Evolutionary conservation across 2,329 filamentous ascomycete genomes (phyloP), one percentile per base, ranked within the genome.

Genomic region (Gaeumannomyces sp.): DNA sequence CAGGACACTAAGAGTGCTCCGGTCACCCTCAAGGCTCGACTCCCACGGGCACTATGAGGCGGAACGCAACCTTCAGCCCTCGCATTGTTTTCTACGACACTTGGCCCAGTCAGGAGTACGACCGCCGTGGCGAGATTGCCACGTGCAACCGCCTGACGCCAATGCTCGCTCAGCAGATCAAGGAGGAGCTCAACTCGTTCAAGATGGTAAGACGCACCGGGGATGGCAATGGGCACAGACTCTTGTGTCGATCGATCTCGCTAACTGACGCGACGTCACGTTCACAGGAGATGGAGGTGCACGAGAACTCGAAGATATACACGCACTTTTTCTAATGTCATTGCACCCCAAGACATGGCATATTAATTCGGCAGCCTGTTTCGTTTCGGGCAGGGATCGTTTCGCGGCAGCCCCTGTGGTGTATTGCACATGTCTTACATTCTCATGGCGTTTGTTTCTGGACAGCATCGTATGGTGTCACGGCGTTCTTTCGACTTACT

Each of bases 181-280:
- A 98, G 80, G 95, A 99, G 80, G 95, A 99, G 80, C 86, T 99
- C 71, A 99, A 99, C 80, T 96, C 89, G 71, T 99, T 99, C 84
- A 99, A 99, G 78, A 99, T 99, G 95, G 92, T 95, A 81, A 67
- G 88, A 78, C 27, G 2, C 22, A n/a, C n/a, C 16, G 38, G n/a
- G 10, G 4, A 19, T 38, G 25, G 19, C 29, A 45, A 27, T 27
- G n/a, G 10, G 19, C 25, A 4, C 4, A 25, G 50, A 2, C 38
- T 29, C 8, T 27, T 16, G 14, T 11, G 10, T 28, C 11, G 56
- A 57, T 25, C 16, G 25, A 53, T 22, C 73, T 75, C 60, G 60
- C 71, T 68, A 31, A 61, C n/a, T 4, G 25, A 5, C 59, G n/a
- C 45, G 7, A 10, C n/a, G 1, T 58, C 31, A 7, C 33, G n/a